Evolutionary conservation across 2,329 filamentous ascomycete genomes (phyloP).

Genomic region (Zopfia rhizophila): DNA sequence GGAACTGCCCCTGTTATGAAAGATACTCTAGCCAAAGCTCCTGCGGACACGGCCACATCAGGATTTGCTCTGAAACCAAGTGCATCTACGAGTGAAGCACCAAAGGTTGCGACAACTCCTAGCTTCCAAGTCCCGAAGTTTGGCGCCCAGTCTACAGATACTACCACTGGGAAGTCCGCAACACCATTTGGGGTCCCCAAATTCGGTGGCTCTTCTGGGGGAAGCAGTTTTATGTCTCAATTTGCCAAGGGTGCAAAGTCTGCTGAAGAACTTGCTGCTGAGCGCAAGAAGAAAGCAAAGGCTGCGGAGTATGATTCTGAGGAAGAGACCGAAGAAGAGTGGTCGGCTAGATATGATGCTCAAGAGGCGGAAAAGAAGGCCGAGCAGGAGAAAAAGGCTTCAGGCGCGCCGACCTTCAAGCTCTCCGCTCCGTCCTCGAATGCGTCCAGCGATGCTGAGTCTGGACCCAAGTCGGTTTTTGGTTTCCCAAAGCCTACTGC

Average conservation of each 20-base stretch:
- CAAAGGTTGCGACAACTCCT: conserved; percentile 9
- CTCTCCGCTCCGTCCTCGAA: conserved; percentile 19
- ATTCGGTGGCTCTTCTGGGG: not conserved
- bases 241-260: conserved; percentile 45
- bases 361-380: conserved; percentile 41
- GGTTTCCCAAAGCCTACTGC: conserved; percentile 11
- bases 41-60: too few species aligned
- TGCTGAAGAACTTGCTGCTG: conserved; percentile 42
- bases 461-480: conserved; percentile 6
- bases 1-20: not conserved
- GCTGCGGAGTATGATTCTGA: conserved; percentile 50
- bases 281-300: conserved; percentile 48
- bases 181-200: not conserved
- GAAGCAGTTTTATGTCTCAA: conserved; percentile 26
- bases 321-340: conserved; percentile 47
- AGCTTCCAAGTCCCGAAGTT: not conserved
- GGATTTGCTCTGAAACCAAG: too few species aligned
- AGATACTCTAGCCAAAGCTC: too few species aligned
- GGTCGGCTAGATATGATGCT: conserved; percentile 43
- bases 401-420: conserved; percentile 33
- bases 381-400: conserved; percentile 36
- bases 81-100: conserved; percentile 1
- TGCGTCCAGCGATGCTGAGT: too few species aligned
- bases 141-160: too few species aligned
- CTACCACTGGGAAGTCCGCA: conserved; percentile 17